Conservation (phyloP, 306 rosid species). For the Lagenaria siceraria region DNA sequence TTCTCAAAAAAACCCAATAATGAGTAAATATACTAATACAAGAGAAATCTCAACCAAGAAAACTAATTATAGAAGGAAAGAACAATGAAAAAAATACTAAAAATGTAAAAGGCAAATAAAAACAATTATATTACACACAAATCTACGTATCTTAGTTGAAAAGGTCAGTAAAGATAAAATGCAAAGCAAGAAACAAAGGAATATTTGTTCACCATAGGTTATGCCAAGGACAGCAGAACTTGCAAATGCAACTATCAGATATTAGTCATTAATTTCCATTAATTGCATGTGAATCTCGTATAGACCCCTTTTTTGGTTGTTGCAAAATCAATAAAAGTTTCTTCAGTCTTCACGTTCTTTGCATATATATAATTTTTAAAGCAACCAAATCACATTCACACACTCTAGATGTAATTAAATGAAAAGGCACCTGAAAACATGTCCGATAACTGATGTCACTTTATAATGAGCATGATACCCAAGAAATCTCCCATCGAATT, state of each 20-base stretch:
- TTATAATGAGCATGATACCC: constrained; percentile 40
- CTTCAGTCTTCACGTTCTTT: not conserved
- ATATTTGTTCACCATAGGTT: not conserved
- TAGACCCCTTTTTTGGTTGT: not conserved
- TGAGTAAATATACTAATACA: too few species aligned
- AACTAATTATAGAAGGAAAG: too few species aligned
- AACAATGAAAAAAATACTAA: too few species aligned
- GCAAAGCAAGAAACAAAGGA: not conserved
- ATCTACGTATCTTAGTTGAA: not conserved
- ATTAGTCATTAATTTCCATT: not conserved
- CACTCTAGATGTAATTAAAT: not conserved
- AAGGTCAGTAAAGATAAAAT: not conserved
- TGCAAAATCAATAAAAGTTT: not conserved
- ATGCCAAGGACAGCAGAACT: not conserved
- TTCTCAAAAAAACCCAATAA: too few species aligned
- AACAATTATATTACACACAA: too few species aligned
- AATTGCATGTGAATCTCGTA: not conserved
- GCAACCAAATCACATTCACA: not conserved
- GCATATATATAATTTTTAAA: not conserved
- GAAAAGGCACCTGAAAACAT: constrained; percentile 66
- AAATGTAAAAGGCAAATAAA: too few species aligned
- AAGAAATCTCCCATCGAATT: constrained; percentile 64
- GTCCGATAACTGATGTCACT: constrained; percentile 97
- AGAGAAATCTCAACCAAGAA: too few species aligned
- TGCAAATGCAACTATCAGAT: not conserved